A percentile compares a stretch with the other conserved stretches of the same genome.
phyloP scores from a whole-genome alignment of 2,329 filamentous ascomycete species.

The Nakataea oryzae region DNA sequence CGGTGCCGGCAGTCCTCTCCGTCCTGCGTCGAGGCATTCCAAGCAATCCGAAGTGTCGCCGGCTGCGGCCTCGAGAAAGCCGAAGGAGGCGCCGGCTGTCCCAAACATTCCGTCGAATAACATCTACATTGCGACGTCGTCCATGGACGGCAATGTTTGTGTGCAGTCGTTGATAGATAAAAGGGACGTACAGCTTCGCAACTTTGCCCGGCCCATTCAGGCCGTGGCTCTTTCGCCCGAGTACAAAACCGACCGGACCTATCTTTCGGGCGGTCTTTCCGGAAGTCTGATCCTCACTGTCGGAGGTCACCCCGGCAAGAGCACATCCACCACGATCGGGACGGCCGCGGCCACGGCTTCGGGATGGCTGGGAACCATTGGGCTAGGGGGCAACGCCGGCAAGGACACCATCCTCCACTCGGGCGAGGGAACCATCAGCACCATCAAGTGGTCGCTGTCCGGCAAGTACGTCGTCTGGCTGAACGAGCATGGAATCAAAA shows the following conservation, averaged over 20 bases:
- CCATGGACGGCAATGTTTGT: conserved; percentile 92
- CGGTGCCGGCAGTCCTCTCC: conserved; percentile 20
- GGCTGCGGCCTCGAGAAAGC: conserved; percentile 38
- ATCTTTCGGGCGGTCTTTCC: conserved; percentile 81
- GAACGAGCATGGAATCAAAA: conserved; percentile 94
- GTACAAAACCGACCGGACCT: conserved; percentile 79
- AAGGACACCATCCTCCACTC: conserved; percentile 83
- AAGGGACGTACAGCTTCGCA: conserved; percentile 83
- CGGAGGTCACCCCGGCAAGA: conserved; percentile 69
- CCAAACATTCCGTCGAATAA: conserved; percentile 75
- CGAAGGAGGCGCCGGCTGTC: conserved; percentile 43
- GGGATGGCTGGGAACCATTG: conserved; percentile 85
- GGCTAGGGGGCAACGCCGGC: conserved; percentile 65
- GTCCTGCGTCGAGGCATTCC: conserved; percentile 26
- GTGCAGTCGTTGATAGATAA: conserved; percentile 77
- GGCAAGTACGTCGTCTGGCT: conserved; percentile 92
- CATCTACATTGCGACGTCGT: conserved; percentile 88
- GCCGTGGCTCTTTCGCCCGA: conserved; percentile 91
- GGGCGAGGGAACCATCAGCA: conserved; percentile 82
- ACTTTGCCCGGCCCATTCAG: conserved; percentile 88
- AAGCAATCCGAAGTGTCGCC: conserved; percentile 33
- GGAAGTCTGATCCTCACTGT: conserved; percentile 80
- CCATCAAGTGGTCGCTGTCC: conserved; percentile 88
- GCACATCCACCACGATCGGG: conserved; percentile 76
- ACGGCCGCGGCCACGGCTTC: conserved; percentile 76